Evolutionary conservation across 176 grass and related monocot species (phyloP), one percentile per base, ranked within the genome.

Genomic region (Areca catechu): DNA sequence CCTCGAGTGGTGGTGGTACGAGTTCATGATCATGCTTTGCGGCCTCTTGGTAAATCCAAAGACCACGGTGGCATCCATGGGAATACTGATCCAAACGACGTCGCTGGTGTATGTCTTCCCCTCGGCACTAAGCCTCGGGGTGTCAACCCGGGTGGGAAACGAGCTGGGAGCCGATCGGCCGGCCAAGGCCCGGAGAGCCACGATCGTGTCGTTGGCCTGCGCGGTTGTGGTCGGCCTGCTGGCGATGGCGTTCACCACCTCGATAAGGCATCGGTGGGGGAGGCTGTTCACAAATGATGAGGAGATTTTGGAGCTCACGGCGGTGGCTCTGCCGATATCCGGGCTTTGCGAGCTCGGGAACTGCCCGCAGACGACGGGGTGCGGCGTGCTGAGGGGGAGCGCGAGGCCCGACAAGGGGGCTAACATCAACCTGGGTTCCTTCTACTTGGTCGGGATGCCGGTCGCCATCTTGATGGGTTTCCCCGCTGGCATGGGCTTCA

Each of bases 1-100:
- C 73, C 76, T 98, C 29, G 94, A 98, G 56, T 98, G 94, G 94
- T 98, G 94, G 94, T 98, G 94, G 94, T 98, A 98, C 68, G 94
- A 98, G 70, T 69, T 98, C 68, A 98, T 98, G 88, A 98, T 98
- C 62, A 79, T 98, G 75, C 78, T 93, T 12, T 92, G 88, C 30
- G 94, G 94, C 2, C 81, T 98, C 54, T 84, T 98, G 2, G 51
- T 70, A 53, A 82, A 92, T 59, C 94, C 88, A 59, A 82, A 66
- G 55, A 83, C 88, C 20, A 75, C 94, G 28, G 88, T 98, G 20
- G 88, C 94, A 7, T 92, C 94, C 55, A 98, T 98, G 94, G 94
- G 94, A 18, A 78, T 98, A n/a, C 82, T 98, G 57, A 98, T 98
- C 67, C 94, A 98, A 49, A 86, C 88, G 24, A 98, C 94, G 28